Conservation (phyloP, 2,329 filamentous ascomycete genomes). For the Pezicula radicicola region DNA sequence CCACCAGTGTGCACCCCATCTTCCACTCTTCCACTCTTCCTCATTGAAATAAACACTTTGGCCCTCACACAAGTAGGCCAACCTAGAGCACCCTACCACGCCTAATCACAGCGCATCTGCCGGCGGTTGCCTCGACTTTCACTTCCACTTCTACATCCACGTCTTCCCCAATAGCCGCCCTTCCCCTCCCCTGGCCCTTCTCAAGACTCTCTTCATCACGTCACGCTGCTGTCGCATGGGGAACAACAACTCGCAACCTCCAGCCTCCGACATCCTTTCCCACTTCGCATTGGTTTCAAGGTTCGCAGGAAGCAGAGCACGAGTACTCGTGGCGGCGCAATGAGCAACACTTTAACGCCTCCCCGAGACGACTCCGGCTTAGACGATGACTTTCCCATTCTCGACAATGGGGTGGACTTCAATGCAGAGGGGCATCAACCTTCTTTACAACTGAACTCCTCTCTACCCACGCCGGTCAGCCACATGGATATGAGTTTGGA, state of each 20-base stretch:
- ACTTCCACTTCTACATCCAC: too few species aligned
- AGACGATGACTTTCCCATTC: constrained; percentile 8
- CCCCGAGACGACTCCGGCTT: constrained; percentile 16
- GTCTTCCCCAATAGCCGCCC: too few species aligned
- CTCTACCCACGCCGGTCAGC: constrained; percentile 13
- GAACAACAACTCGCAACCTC: too few species aligned
- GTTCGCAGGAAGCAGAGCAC: background rate
- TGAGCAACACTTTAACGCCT: constrained; percentile 22
- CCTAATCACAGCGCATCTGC: too few species aligned
- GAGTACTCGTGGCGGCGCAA: constrained; percentile 16
- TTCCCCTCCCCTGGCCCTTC: too few species aligned
- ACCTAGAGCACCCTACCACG: background rate
- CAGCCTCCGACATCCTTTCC: too few species aligned
- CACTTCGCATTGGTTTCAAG: background rate
- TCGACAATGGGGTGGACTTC: constrained; percentile 8
- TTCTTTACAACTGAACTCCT: background rate
- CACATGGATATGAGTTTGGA: constrained; percentile 12
- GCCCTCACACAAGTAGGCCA: background rate
- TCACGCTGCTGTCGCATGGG: too few species aligned
- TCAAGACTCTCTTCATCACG: too few species aligned
- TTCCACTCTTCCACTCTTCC: too few species aligned
- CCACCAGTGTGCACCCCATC: too few species aligned
- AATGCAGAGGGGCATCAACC: background rate
- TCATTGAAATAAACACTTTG: background rate
- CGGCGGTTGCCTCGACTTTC: too few species aligned